A percentile compares a stretch with the other conserved stretches of the same genome.
These are phyloP conservation scores for Begonia peltatifolia DNA, from an alignment of 306 rosid genomes.

Conservation along the genomic window DNA sequence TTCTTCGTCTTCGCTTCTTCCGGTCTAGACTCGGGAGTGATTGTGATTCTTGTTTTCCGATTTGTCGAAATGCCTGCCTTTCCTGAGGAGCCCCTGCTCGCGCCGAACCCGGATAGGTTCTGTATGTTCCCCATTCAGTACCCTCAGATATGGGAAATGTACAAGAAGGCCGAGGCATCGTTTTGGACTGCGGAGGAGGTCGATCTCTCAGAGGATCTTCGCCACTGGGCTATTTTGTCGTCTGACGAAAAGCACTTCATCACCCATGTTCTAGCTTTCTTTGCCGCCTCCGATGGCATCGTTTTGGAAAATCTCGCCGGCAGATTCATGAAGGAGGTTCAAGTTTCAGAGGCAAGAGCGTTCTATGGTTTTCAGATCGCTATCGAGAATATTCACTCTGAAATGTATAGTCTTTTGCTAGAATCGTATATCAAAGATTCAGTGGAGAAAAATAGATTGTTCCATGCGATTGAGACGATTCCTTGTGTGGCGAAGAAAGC, in stretches of 20 bases:
- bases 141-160: constrained; percentile 90
- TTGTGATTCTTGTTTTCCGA: no score
- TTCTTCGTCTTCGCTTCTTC: no score
- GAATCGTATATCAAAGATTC: constrained; percentile 65
- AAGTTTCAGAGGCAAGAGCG: constrained; percentile 69
- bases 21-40: not conserved
- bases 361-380: constrained; percentile 90
- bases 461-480: constrained; percentile 56
- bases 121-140: constrained; percentile 88
- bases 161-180: constrained; percentile 84
- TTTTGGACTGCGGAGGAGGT: constrained; percentile 94
- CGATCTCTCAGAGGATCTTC: constrained; percentile 43
- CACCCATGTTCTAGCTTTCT: constrained; percentile 70
- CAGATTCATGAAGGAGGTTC: constrained; percentile 76
- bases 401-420: constrained; percentile 70
- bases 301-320: constrained; percentile 79
- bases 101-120: constrained; percentile 65
- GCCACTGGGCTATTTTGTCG: constrained; percentile 47
- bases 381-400: constrained; percentile 81
- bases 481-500: constrained; percentile 62
- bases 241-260: constrained; percentile 64
- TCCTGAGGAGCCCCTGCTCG: constrained; percentile 63
- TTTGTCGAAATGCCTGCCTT: constrained; percentile 36
- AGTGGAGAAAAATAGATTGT: constrained; percentile 34
- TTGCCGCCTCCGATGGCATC: constrained; percentile 85